Evolutionary conservation across 148 eudicot genomes (phyloP), one percentile per base, ranked within the genome.

Genomic region (Dianthus caryophyllus): DNA sequence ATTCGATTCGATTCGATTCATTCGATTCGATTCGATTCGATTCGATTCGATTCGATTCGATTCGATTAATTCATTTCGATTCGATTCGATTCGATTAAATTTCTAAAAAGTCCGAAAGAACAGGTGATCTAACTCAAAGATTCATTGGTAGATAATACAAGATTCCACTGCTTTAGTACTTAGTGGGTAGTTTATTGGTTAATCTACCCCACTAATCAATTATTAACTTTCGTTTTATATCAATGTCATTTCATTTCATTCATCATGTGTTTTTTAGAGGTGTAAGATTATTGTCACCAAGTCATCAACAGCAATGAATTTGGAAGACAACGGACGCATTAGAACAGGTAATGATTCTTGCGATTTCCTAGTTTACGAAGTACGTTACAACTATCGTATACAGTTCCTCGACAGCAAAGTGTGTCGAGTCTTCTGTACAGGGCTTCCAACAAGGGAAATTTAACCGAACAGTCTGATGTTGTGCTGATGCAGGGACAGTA

Each of bases 311-410:
- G 26, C 30, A 2, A 70, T 70, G 73, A 61, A 61, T 50, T 5
- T 58, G 31, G 76, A 39, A 27, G 76, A 74, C 10, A 63, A 39
- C 61, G 77, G 52, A 10, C 71, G 68, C 47, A n/a, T 68, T 50
- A 50, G 77, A 36, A 74, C 72, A 61, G 72, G 77, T 74, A 73
- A 33, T 18, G 24, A 21, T 51, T 43, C 51, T 52, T 3, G 38
- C 38, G 7, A 33, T 33, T 33, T 33, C n/a, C n/a, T n/a, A n/a
- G n/a, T n/a, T n/a, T 20, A 0, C 38, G 8, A 8, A 13, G 1
- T 13, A n/a, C 4, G 1, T 9, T 11, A 17, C 9, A 33, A 33
- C 8, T 6, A 5, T n/a, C 20, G 22, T 8, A 43, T 9, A 10
- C n/a, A 36, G 1, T 30, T 38, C 15, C 10, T 22, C 11, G 21